Conservation (phyloP, 306 rosid genomes). For the Cicer yamashitae region DNA sequence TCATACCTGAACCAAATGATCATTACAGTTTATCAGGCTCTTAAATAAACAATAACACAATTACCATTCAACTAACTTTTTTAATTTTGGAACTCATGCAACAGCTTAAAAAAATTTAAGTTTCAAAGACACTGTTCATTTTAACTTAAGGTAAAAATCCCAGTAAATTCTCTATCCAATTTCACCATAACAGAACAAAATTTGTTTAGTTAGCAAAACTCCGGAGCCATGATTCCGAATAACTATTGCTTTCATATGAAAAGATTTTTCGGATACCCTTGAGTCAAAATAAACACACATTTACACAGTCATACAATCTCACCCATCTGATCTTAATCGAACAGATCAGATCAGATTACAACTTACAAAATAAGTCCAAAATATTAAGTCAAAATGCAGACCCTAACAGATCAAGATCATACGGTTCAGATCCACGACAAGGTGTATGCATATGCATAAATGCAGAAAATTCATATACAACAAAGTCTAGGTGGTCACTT, state of each 20-base stretch:
- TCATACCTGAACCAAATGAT: slow-evolving; percentile 75
- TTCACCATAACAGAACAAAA: not conserved
- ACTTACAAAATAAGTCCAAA: not conserved
- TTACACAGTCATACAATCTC: not conserved
- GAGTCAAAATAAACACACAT: too few relatives aligned
- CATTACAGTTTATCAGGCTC: slow-evolving; percentile 16
- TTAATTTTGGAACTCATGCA: not conserved
- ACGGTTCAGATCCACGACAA: not conserved
- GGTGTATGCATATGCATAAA: not conserved
- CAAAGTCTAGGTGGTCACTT: not conserved
- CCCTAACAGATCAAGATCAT: not conserved
- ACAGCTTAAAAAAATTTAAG: not conserved
- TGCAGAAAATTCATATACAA: not conserved
- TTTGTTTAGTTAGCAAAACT: not conserved
- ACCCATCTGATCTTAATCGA: not conserved
- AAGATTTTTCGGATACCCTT: not conserved
- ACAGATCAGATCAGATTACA: not conserved
- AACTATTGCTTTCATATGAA: not conserved
- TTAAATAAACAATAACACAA: not conserved
- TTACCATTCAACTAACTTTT: not conserved
- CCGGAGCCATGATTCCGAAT: not conserved
- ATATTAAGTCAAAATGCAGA: not conserved
- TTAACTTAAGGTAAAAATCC: slow-evolving; percentile 18
- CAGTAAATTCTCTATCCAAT: not conserved
- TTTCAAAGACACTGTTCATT: not conserved